A percentile compares a stretch with the other conserved stretches of the same genome.
Evolutionary conservation across 306 rosid species (phyloP).

Genomic region (Medicago arabica): DNA sequence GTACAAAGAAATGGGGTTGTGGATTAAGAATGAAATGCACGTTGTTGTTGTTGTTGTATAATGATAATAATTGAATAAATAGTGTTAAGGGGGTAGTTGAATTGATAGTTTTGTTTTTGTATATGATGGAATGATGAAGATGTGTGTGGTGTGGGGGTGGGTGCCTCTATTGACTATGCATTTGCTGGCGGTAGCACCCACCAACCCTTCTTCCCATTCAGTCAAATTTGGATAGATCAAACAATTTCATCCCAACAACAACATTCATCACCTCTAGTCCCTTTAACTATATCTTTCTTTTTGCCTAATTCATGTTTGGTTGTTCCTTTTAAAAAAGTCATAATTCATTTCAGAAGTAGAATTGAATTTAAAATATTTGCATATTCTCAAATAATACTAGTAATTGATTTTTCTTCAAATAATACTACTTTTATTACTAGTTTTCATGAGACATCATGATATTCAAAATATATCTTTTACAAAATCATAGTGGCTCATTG

Average conservation of each 20-base stretch:
- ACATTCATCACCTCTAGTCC: neutral
- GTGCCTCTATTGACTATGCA: neutral
- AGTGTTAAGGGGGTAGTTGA: neutral
- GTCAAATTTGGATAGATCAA: neutral
- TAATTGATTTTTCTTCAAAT: too few species aligned
- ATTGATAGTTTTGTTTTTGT: neutral
- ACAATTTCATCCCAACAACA: neutral
- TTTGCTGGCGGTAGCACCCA: neutral
- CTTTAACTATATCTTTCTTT: neutral
- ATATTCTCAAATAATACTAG: too few species aligned
- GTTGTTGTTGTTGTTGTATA: neutral
- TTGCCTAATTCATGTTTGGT: neutral
- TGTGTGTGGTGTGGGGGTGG: neutral
- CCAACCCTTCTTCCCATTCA: slow-evolving; percentile 9
- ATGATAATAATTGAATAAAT: neutral
- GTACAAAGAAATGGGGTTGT: neutral
- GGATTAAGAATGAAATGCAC: neutral
- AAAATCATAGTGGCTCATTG: too few species aligned
- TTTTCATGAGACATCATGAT: too few species aligned
- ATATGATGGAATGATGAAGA: neutral
- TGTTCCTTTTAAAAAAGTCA: too few species aligned
- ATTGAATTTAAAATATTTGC: too few species aligned
- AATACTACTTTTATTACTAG: too few species aligned
- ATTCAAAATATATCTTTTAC: too few species aligned
- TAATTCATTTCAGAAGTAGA: too few species aligned